Percentiles rank a stretch among this genome's conserved stretches.
Evolutionary conservation across 2,329 filamentous ascomycete species (phyloP).

Genomic region (Fusarium cicatricum): DNA sequence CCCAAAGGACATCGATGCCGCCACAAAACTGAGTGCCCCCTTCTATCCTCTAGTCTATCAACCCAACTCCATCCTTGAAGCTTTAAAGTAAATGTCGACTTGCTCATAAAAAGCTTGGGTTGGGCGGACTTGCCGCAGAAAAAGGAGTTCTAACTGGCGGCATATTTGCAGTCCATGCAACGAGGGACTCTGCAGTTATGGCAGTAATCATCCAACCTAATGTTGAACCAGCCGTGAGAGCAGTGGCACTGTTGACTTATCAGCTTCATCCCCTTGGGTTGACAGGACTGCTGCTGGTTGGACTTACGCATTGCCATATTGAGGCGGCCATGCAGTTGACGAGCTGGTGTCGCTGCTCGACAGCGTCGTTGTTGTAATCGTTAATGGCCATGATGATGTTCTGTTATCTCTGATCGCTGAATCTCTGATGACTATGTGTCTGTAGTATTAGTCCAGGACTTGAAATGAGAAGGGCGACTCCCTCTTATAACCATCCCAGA

Average conservation of each 20-base stretch:
- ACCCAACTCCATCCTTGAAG: not conserved
- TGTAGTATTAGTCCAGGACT: no score
- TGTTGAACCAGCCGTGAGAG: not conserved
- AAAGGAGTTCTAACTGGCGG: not conserved
- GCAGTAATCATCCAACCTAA: not conserved
- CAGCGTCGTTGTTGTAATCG: not conserved
- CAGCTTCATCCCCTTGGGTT: not conserved
- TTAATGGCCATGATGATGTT: not conserved
- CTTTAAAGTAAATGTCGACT: not conserved
- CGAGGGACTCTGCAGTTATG: slow-evolving; percentile 10
- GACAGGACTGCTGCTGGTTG: fast-evolving
- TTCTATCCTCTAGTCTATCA: not conserved
- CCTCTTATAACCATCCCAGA: no score
- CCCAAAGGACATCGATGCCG: not conserved
- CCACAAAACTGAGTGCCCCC: not conserved
- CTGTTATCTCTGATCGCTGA: not conserved
- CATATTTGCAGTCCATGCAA: slow-evolving; percentile 34
- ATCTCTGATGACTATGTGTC: no score
- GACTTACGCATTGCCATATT: slow-evolving; percentile 18
- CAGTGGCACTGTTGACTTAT: slow-evolving; percentile 11
- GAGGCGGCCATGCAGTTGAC: not conserved
- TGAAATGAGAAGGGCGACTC: no score
- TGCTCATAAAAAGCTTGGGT: not conserved
- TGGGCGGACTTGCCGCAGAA: not conserved
- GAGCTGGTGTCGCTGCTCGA: slow-evolving; percentile 3